Evolutionary conservation across 2,329 filamentous ascomycete species (phyloP).

Genomic region (Eutypella sp.): DNA sequence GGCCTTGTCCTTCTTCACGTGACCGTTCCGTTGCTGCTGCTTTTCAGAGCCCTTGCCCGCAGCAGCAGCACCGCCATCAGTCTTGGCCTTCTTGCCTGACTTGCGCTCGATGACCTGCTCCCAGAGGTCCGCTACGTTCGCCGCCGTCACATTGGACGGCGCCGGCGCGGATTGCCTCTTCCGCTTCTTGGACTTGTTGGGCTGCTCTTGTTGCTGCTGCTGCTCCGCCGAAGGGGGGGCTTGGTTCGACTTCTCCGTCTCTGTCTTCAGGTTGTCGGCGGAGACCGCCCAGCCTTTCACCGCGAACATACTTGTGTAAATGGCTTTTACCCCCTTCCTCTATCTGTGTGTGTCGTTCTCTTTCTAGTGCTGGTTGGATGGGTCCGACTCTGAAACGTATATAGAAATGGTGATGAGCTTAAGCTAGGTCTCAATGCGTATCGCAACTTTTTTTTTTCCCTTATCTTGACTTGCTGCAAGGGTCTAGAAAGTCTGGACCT

Average conservation of each 20-base stretch:
- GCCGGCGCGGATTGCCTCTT: slow-evolving; percentile 38
- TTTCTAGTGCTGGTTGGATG: too few relatives aligned
- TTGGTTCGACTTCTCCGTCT: slow-evolving; percentile 42
- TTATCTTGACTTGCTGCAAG: too few relatives aligned
- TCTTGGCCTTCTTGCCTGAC: slow-evolving; percentile 26
- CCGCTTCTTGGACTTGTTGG: slow-evolving; percentile 45
- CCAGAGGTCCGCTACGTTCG: slow-evolving; percentile 75
- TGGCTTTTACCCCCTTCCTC: too few relatives aligned
- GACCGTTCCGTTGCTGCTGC: slow-evolving; percentile 22
- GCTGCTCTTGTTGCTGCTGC: slow-evolving; percentile 21
- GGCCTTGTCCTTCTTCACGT: too few relatives aligned
- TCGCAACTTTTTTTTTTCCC: too few relatives aligned
- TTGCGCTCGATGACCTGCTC: slow-evolving; percentile 73
- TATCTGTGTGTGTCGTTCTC: too few relatives aligned
- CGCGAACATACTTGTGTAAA: slow-evolving; percentile 66
- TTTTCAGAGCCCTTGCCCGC: slow-evolving; percentile 12
- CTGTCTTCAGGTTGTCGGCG: slow-evolving; percentile 64
- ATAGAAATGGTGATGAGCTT: too few relatives aligned
- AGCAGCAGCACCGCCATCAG: slow-evolving; percentile 6
- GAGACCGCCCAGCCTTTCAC: slow-evolving; percentile 90
- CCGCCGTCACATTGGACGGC: slow-evolving; percentile 51
- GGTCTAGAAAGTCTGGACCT: too few relatives aligned
- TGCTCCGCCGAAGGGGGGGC: slow-evolving; percentile 25
- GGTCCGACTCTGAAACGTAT: too few relatives aligned
- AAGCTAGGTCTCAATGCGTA: too few relatives aligned